Evolutionary conservation across 139 green algal genomes (phyloP).

Genomic region (Chlamydomonas sphaeroides): DNA sequence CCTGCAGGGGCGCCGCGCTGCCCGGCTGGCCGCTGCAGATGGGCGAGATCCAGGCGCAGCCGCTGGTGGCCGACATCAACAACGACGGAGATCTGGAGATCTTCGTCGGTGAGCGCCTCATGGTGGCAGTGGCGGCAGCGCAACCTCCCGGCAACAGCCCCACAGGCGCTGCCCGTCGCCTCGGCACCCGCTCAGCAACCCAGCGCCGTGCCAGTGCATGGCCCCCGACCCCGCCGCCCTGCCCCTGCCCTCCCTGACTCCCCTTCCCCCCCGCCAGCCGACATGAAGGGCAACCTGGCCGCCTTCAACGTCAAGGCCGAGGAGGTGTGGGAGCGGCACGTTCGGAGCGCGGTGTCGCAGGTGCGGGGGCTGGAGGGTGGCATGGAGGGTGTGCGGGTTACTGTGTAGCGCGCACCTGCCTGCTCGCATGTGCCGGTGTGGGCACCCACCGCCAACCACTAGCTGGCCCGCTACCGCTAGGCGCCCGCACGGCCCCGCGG

Average conservation of each 20-base stretch:
- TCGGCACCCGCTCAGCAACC: too few relatives aligned
- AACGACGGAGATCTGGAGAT: slow-evolving; percentile 92
- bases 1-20: slow-evolving; percentile 50
- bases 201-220: too few relatives aligned
- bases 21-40: slow-evolving; percentile 90
- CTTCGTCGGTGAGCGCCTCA: slow-evolving; percentile 69
- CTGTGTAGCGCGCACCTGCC: too few relatives aligned
- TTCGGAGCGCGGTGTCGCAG: slow-evolving; percentile 74
- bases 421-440: too few relatives aligned
- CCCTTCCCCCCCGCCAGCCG: slow-evolving; percentile 54
- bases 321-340: slow-evolving; percentile 94
- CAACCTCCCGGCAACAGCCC: too few relatives aligned
- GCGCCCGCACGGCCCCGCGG: too few relatives aligned
- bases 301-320: slow-evolving; percentile 76
- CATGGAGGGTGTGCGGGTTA: too few relatives aligned
- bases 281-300: slow-evolving; percentile 91
- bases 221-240: too few relatives aligned
- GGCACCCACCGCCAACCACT: too few relatives aligned
- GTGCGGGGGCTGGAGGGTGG: background rate
- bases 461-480: too few relatives aligned
- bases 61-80: slow-evolving; percentile 91
- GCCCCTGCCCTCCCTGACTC: background rate
- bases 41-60: slow-evolving; percentile 93
- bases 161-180: too few relatives aligned
- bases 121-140: background rate